Base-by-base conservation (phyloP, 2,329 filamentous ascomycete genomes). In the Domatiomyces globalis region DNA sequence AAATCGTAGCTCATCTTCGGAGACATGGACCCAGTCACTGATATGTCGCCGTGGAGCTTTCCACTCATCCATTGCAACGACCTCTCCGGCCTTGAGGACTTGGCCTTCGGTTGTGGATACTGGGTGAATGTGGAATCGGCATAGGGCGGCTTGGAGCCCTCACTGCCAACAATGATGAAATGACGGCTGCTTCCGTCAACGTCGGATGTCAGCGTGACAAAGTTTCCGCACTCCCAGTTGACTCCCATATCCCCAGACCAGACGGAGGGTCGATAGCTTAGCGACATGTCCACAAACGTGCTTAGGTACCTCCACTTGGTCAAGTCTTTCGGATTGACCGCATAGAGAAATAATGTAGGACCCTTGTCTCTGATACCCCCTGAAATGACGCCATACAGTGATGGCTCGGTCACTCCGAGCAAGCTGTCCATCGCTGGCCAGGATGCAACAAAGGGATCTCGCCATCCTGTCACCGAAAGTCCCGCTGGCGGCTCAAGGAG, bases 191-290 rank as follows among this genome's bases (percentile, higher is more conserved):
- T 53, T 2, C 57, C 56, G 7, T 64, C 59, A 4, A 43, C 51
- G 1, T 63, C 58, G 15, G 71, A 66, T 1, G 51, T 57, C 15
- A 76, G 61, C 0, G 68, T 71, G 56, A 71, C 61, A 45, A 75
- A 67, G 55, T 73, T 75, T 19, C 66, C 69, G 8, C 71, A 71
- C 55, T 77, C 73, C 72, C 73, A 76, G 49, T 77, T 77, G 8
- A 69, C 63, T 0, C 74, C 74, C 9, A 74, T 64, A 45, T 76
- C 72, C 2, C 73, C 71, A 0, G 68, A 70, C 73, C 74, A 77
- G 46, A 64, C 62, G 0, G 71, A 70, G 0, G 67, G 60, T 5
- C 61, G 61, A 25, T 66, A 64, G 20, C 70, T 70, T 7, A 67
- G 56, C 0, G 66, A 67, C 4, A 73, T 55, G 47, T 73, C 63